Evolutionary conservation across 2,329 filamentous ascomycete species (phyloP).

Genomic region (Sordariomycetes sp.): DNA sequence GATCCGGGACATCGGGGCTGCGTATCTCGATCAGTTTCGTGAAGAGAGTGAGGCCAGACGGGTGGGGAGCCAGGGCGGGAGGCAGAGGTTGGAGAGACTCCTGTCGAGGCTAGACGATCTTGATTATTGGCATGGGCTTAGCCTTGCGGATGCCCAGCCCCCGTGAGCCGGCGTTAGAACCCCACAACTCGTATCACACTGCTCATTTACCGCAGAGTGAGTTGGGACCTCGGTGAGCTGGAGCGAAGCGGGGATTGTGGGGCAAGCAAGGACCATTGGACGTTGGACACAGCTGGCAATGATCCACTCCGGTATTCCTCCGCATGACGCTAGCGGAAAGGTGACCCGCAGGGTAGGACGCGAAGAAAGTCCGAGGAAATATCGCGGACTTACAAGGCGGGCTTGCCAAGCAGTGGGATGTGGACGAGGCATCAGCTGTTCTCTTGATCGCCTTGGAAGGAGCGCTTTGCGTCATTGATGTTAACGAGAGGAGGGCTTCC

Average conservation of each 20-base stretch:
- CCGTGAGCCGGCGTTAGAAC: not conserved
- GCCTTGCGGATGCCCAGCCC: not conserved
- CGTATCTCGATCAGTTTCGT: conserved; percentile 17
- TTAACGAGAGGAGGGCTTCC: not conserved
- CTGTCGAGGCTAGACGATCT: conserved; percentile 16
- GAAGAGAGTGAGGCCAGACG: not conserved
- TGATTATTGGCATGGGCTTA: conserved; percentile 16
- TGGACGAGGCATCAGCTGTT: not conserved
- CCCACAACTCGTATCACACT: not conserved
- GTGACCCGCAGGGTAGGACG: conserved; percentile 2
- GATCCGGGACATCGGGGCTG: conserved; percentile 20
- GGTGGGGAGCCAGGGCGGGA: conserved; percentile 6
- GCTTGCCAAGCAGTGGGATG: not conserved
- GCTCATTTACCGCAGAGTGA: not conserved
- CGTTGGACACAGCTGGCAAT: too few species aligned
- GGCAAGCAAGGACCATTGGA: not conserved
- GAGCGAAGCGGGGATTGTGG: not conserved
- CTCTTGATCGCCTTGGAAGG: not conserved
- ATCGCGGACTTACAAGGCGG: not conserved
- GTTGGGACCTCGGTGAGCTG: not conserved
- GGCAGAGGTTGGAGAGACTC: conserved; percentile 14
- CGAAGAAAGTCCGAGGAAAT: not conserved
- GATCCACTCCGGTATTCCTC: not conserved
- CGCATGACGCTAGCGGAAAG: not conserved
- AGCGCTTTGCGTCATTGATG: not conserved